Percentiles rank a stretch among this genome's conserved stretches.
phyloP scores from a whole-genome alignment of 2,329 filamentous ascomycete genomes.

The Endoconidiophora polonica region DNA sequence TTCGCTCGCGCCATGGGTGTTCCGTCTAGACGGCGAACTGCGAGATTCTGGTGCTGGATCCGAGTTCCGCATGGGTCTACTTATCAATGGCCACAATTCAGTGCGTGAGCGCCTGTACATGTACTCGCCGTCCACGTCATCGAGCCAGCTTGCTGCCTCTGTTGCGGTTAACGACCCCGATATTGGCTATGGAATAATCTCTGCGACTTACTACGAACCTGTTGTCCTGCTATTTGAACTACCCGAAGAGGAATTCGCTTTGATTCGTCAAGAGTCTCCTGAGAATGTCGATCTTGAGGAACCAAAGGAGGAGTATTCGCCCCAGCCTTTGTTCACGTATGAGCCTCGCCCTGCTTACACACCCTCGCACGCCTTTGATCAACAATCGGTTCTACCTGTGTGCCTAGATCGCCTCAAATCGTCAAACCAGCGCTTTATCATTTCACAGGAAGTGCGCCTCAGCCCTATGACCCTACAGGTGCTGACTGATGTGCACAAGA shows the following conservation, averaged over 20 bases:
- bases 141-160: slow-evolving; percentile 35
- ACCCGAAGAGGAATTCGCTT: slow-evolving; percentile 32
- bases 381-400: slow-evolving; percentile 36
- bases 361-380: slow-evolving; percentile 42
- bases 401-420: slow-evolving; percentile 41
- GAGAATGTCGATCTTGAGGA: slow-evolving; percentile 2
- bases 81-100: slow-evolving; percentile 41
- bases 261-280: slow-evolving; percentile 9
- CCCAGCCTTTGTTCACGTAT: slow-evolving; percentile 33
- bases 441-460: slow-evolving; percentile 52
- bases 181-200: slow-evolving; percentile 46
- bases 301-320: background rate
- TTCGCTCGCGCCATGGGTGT: slow-evolving; percentile 46
- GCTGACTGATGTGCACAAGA: slow-evolving; percentile 55
- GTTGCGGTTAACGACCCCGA: slow-evolving; percentile 42
- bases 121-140: slow-evolving; percentile 30
- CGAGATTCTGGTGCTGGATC: slow-evolving; percentile 38
- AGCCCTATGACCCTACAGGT: slow-evolving; percentile 55
- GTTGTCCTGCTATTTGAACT: slow-evolving; percentile 42
- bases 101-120: slow-evolving; percentile 40
- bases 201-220: slow-evolving; percentile 40
- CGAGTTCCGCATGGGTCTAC: slow-evolving; percentile 43
- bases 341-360: slow-evolving; percentile 52
- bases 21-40: slow-evolving; percentile 45
- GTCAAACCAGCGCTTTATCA: slow-evolving; percentile 40